These are phyloP conservation scores for Omphalea diandra DNA, from an alignment of 441 rosid genomes.

Conservation along the genomic window DNA sequence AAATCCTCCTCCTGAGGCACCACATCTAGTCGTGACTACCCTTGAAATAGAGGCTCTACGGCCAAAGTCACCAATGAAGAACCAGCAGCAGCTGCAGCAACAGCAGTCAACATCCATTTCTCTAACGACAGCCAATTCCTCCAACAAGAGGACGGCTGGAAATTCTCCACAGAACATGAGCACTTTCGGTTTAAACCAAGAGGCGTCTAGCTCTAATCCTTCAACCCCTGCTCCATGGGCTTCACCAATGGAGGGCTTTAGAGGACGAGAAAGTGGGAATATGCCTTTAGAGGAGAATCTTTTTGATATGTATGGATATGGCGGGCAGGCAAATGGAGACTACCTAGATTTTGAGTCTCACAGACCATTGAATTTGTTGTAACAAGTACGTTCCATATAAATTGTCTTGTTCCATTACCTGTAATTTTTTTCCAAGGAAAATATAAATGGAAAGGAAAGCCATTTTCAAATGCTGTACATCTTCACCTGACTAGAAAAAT, in stretches of 20 bases:
- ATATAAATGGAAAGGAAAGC: slow-evolving; percentile 13
- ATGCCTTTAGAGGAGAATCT: slow-evolving; percentile 42
- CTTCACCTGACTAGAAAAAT: background rate
- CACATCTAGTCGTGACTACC: slow-evolving; percentile 84
- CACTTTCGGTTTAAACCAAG: slow-evolving; percentile 58
- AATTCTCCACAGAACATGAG: slow-evolving; percentile 73
- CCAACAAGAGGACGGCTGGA: slow-evolving; percentile 66
- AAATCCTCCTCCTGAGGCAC: slow-evolving; percentile 93
- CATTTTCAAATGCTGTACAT: background rate
- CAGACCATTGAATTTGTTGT: slow-evolving; percentile 52
- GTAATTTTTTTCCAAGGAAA: background rate
- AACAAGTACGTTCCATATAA: slow-evolving; percentile 20
- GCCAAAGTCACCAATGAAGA: slow-evolving; percentile 97
- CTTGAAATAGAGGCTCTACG: slow-evolving; percentile 87
- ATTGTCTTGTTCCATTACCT: slow-evolving; percentile 9
- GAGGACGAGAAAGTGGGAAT: slow-evolving; percentile 55
- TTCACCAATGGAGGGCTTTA: slow-evolving; percentile 61
- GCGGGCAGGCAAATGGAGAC: slow-evolving; percentile 44
- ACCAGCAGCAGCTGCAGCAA: slow-evolving; percentile 91
- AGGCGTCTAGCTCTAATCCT: slow-evolving; percentile 61
- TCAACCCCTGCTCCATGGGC: slow-evolving; percentile 64
- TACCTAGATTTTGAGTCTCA: slow-evolving; percentile 53
- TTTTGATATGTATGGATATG: slow-evolving; percentile 53
- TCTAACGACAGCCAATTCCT: slow-evolving; percentile 55
- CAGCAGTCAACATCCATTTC: slow-evolving; percentile 63